Evolutionary conservation across 352 stramenopile genomes (phyloP), one percentile per base, ranked within the genome.

Genomic region (Phytophthora constricta): DNA sequence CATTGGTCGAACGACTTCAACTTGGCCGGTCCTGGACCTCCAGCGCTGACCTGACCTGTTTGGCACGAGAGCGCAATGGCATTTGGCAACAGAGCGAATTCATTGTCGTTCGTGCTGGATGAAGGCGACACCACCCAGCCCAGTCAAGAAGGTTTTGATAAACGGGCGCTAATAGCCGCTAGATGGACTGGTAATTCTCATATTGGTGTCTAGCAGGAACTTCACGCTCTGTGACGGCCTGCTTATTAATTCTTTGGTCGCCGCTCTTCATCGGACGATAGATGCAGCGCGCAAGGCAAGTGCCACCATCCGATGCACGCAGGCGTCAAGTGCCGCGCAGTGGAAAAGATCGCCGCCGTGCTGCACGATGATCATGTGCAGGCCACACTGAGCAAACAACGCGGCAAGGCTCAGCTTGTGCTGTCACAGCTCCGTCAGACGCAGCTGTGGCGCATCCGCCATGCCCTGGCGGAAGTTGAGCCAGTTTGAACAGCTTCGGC

Each of bases 281-380:
- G 34, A 53, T 77, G 79, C 59, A 88, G 56, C 33, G 71, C 19
- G 79, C 25, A 86, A 51, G n/a, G 77, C 76, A 3, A 84, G 1
- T 33, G 56, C 65, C 23, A 72, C 75, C 27, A 85, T 70, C 48
- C 72, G 37, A 88, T 70, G 58, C 74, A 88, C 19, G 77, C 68
- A 26, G 72, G 27, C 41, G 16, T 66, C 53, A 56, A 88, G 62
- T 37, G 77, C 69, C 25, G 74, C 50, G 58, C 70, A 83, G 27
- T 81, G 76, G 67, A 88, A 86, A 20, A 66, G 73, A n/a, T 76
- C 27, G 39, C 91, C 93, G 31, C 92, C 95, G 55, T 90, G 96
- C 74, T 99, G 76, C 28, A 99, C 91, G 57, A 99, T 97, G 14
- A 98, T 62, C n/a, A 97, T 69, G 73, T 99, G 97, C 37, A 97